A percentile compares a stretch with the other conserved stretches of the same genome.
phyloP scores from a whole-genome alignment of 2,329 filamentous ascomycete genomes.

The Sclerotinia spermophila region DNA sequence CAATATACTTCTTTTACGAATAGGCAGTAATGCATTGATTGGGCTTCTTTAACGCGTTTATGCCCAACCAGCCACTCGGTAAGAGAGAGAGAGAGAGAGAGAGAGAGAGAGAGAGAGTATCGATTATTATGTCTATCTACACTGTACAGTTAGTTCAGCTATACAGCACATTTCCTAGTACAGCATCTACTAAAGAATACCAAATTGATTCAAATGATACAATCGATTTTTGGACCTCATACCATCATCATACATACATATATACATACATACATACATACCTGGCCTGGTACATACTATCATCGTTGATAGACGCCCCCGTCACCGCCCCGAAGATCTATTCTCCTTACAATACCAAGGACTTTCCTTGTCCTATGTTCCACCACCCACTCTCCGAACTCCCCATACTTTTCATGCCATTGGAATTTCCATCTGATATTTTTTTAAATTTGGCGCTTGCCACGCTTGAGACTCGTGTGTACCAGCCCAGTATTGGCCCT shows the following conservation, averaged over 20 bases:
- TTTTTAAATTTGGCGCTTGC: slow-evolving; percentile 11
- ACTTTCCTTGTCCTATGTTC: slow-evolving; percentile 3
- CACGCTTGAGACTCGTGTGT: slow-evolving; percentile 6
- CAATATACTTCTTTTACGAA: background rate
- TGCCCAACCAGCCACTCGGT: slow-evolving; percentile 13
- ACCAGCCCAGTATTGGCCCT: background rate
- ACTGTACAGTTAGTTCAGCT: too few relatives aligned
- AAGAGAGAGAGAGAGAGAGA: too few relatives aligned
- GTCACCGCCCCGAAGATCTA: slow-evolving; percentile 15
- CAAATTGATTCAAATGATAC: background rate
- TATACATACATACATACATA: too few relatives aligned
- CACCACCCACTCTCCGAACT: slow-evolving; percentile 1
- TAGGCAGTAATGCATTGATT: slow-evolving; percentile 19
- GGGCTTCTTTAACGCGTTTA: slow-evolving; percentile 15
- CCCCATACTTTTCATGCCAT: slow-evolving; percentile 5
- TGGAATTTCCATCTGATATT: background rate
- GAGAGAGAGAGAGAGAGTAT: too few relatives aligned
- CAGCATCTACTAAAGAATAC: background rate
- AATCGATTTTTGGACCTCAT: background rate
- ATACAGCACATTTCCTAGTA: background rate
- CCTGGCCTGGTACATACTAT: too few relatives aligned
- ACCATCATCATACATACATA: too few relatives aligned
- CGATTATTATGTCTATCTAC: background rate
- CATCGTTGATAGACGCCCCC: slow-evolving; percentile 2
- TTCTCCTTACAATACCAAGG: slow-evolving; percentile 12